Conservation (phyloP, 495 filamentous ascomycete species). For the Evernia prunastri region DNA sequence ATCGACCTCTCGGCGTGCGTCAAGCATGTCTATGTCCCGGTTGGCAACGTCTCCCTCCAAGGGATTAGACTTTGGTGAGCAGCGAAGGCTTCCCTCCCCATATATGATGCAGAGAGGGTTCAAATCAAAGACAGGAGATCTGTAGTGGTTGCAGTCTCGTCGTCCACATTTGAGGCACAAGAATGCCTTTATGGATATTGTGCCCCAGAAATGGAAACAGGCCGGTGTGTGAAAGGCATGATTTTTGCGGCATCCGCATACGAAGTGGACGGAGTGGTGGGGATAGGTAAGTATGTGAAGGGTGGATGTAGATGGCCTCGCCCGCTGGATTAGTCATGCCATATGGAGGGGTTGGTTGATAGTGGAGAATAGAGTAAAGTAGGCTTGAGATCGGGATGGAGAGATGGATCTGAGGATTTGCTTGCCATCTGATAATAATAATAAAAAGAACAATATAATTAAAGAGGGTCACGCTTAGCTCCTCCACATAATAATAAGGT, state of each 20-base stretch:
- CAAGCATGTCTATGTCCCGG: neutral
- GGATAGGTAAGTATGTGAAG: neutral
- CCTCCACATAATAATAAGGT: neutral
- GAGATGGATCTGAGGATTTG: neutral
- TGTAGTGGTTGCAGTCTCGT: neutral
- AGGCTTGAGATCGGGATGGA: slow-evolving; percentile 1
- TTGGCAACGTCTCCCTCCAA: neutral
- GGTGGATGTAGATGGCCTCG: neutral
- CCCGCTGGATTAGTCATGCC: slow-evolving; percentile 11
- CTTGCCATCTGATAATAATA: neutral
- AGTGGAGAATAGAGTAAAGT: no score
- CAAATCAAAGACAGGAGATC: neutral
- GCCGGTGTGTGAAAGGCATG: no score
- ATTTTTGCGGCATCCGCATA: no score
- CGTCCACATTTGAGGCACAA: no score
- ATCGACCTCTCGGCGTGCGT: neutral
- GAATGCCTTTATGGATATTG: no score
- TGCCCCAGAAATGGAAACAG: no score
- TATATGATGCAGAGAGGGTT: neutral
- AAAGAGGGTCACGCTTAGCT: neutral
- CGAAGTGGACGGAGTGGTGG: neutral
- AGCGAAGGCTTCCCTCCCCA: neutral
- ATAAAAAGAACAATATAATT: no score
- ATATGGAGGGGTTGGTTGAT: no score
- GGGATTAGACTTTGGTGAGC: neutral